A percentile compares a stretch with the other conserved stretches of the same genome.
phyloP scores from a whole-genome alignment of 1,139 yeast genomes.

The Maudiozyma humilis region DNA sequence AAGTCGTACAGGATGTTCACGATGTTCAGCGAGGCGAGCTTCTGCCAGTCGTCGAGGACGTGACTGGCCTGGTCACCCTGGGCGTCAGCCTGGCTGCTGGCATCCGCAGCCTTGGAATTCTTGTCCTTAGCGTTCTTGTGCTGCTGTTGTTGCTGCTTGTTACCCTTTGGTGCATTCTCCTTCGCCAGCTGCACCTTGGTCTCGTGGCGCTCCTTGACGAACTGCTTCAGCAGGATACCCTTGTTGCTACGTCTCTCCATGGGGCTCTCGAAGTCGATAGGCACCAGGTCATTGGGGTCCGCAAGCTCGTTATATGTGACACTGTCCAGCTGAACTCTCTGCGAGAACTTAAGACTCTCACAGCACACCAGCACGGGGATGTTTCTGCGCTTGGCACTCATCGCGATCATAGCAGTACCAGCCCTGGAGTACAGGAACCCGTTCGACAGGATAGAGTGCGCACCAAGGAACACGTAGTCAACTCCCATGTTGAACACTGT shows the following conservation, averaged over 20 bases:
- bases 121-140: not conserved
- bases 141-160: slow-evolving; percentile 5
- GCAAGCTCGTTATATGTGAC: slow-evolving; percentile 91
- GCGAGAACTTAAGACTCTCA: slow-evolving; percentile 90
- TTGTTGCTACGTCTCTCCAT: slow-evolving; percentile 42
- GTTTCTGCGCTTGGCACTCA: slow-evolving; percentile 80
- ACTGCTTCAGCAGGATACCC: slow-evolving; percentile 60
- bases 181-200: slow-evolving; percentile 21
- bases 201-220: slow-evolving; percentile 40
- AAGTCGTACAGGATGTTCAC: slow-evolving; percentile 86
- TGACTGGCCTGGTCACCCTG: slow-evolving; percentile 24
- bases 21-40: slow-evolving; percentile 55
- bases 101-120: slow-evolving; percentile 7
- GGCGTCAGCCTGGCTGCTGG: slow-evolving; percentile 8
- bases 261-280: slow-evolving; percentile 41
- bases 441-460: slow-evolving; percentile 93
- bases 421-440: slow-evolving; percentile 90
- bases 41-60: slow-evolving; percentile 58
- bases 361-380: slow-evolving; percentile 94
- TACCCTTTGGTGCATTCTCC: slow-evolving; percentile 22
- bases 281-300: slow-evolving; percentile 66
- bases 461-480: slow-evolving; percentile 87
- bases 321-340: slow-evolving; percentile 90
- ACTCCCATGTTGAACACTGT: slow-evolving; percentile 80
- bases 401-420: slow-evolving; percentile 90